Evolutionary conservation across 352 stramenopile genomes (phyloP), one percentile per base, ranked within the genome.

Genomic region (Globisporangium polare): DNA sequence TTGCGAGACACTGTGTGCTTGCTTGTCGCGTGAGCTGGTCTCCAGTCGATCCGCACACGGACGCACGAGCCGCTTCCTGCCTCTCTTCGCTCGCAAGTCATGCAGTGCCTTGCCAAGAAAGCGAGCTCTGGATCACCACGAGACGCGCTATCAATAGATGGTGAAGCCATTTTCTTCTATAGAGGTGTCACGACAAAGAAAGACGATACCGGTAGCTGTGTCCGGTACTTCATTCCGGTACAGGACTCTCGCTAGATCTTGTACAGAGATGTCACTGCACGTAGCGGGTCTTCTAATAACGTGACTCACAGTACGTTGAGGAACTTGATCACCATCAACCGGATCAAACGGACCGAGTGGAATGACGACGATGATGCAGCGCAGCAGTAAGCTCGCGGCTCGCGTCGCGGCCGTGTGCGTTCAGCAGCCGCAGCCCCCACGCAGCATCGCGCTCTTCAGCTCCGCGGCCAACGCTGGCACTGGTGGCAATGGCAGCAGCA

Each of bases 241-340:
- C 3, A 10, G 5, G 29, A 35, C 29, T n/a, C n/a, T n/a, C 7
- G 29, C 7, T 35, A 35, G 1, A 6, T n/a, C 13, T 18, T 43
- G 12, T 43, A 43, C 12, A 43, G 37, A 46, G 41, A 17, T 46
- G 5, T 46, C 41, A 46, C 41, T n/a, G 9, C 18, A 12, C 9
- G n/a, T n/a, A n/a, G n/a, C 15, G 9, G 9, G 9, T 39, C 41
- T 22, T 46, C 41, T 46, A 46, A 46, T 22, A 22, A 2, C 8
- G 17, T 12, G 6, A 5, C 12, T 2, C 7, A 22, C 41, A 22
- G 41, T 46, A 46, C 4, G 10, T 22, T 8, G 7, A 1, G 41
- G 15, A 46, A 46, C 41, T 26, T 56, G 50, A 56, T 56, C 50
- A 43, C 50, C 50, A 56, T 56, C 50, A 54, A 39, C 27, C 46